These are phyloP conservation scores for Schizonepeta tenuifolia DNA, from an alignment of 257 asterid genomes.

Conservation along the genomic window DNA sequence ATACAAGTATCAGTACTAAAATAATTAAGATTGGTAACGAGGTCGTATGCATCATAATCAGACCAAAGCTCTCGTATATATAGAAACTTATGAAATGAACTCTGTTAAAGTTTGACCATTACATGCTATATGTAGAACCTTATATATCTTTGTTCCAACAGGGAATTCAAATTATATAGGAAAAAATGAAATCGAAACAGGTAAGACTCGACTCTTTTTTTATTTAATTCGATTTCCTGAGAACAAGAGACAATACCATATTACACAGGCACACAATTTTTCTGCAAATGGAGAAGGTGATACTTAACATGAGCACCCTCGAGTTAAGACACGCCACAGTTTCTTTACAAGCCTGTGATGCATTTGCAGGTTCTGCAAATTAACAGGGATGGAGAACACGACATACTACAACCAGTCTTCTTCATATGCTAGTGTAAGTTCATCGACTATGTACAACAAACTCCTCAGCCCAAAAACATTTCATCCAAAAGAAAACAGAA, in stretches of 20 bases:
- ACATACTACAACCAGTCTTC: conserved; percentile 10
- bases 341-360: background rate
- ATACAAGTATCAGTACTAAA: background rate
- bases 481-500: background rate
- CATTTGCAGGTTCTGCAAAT: conserved; percentile 14
- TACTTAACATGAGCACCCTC: background rate
- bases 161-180: background rate
- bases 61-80: background rate
- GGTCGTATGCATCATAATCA: background rate
- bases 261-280: conserved; percentile 1
- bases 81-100: background rate
- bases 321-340: conserved; percentile 8
- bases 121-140: background rate
- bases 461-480: conserved; percentile 11
- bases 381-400: background rate
- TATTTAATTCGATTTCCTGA: background rate
- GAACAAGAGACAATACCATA: conserved; percentile 10
- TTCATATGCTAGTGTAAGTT: conserved; percentile 9
- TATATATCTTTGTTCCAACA: background rate
- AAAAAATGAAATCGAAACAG: conserved; percentile 6
- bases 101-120: background rate
- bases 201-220: background rate
- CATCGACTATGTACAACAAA: background rate
- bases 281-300: background rate
- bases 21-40: background rate